Base-by-base conservation (phyloP, 371 early-diverging fungal genomes). In the Apophysomyces sp. region DNA sequence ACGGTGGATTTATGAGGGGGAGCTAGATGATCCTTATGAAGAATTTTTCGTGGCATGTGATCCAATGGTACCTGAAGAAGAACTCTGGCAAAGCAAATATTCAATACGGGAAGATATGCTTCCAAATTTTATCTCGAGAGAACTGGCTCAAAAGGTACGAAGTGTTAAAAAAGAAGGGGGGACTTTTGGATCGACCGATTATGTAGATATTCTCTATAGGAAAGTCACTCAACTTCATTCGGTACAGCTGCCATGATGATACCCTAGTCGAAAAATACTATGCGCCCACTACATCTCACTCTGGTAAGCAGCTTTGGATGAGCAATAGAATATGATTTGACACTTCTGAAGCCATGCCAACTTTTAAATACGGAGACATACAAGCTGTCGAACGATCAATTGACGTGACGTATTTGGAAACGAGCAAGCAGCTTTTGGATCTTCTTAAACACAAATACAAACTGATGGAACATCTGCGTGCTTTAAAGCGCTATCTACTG, bases 1-100 rank as follows among this genome's bases (percentile, higher is more conserved):
- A 41, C 84, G 88, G n/a, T 98, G 98, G 98, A 86, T 98, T 16
- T 93, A 91, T 52, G 94, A 94, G 65, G 98, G 98, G 13, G 96
- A 95, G 72, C 76, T 98, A 30, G 89, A 90, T 24, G 98, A 98
- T 66, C 96, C 95, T n/a, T 89, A 90, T 70, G 79, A 78, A 18
- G 98, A 98, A 76, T 98, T 97, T 68, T 97, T 97, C 73, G 92
- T 97, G 11, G 81, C 80, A 0, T 78, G 73, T 29, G 85, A 77
- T 51, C 56, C 63, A 0, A 74, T 78, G 1, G 84, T 82, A 12
- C 73, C 80, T 15, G 86, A 89, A 54, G 88, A 88, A 52, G 86
- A 92, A 30, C 67, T 91, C 44, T 98, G 98, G 98, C 82, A 86
- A 36, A 61, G 63, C n/a, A 86, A 89, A 70, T 97, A 94, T 72